Evolutionary conservation across 78 protist species (phyloP).

Genomic region (Salpingoeca rosetta): DNA sequence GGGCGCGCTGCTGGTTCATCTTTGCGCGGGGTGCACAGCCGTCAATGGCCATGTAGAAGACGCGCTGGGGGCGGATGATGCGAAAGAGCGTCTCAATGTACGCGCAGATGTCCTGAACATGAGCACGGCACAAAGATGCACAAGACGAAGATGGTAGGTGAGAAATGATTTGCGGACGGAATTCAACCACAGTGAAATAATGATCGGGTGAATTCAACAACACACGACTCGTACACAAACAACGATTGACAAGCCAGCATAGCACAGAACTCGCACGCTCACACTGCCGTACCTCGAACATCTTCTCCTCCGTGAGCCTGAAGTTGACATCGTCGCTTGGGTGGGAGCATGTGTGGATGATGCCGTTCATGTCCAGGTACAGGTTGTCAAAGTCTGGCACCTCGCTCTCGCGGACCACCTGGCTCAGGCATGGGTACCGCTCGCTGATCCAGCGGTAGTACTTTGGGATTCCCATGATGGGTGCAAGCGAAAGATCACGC

Average conservation of each 20-base stretch:
- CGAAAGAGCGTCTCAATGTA: slow-evolving; percentile 16
- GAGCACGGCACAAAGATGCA: neutral
- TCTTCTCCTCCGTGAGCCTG: neutral
- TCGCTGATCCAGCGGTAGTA: slow-evolving; percentile 23
- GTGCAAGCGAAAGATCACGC: no score
- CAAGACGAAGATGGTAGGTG: no score
- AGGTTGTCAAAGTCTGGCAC: slow-evolving; percentile 12
- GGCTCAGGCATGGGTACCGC: slow-evolving; percentile 24
- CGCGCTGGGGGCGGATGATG: slow-evolving; percentile 20
- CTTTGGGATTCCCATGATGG: slow-evolving; percentile 13
- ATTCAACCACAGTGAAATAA: no score
- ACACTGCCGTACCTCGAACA: neutral
- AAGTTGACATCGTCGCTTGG: slow-evolving; percentile 3
- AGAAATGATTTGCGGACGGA: no score
- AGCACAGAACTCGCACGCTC: neutral
- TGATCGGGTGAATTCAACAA: no score
- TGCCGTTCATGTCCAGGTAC: slow-evolving; percentile 40
- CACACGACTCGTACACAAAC: slow-evolving; percentile 7
- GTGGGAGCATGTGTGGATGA: slow-evolving; percentile 18
- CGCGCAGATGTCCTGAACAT: neutral
- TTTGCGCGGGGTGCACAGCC: slow-evolving; percentile 92
- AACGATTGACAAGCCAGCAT: neutral
- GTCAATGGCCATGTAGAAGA: slow-evolving; percentile 51
- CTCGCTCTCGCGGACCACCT: slow-evolving; percentile 10
- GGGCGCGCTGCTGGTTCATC: slow-evolving; percentile 89